Percentiles rank a stretch among this genome's conserved stretches.
These are phyloP conservation scores for Geotrichum phurueaensis DNA, from an alignment of 1,139 yeast genomes.

Conservation along the genomic window DNA sequence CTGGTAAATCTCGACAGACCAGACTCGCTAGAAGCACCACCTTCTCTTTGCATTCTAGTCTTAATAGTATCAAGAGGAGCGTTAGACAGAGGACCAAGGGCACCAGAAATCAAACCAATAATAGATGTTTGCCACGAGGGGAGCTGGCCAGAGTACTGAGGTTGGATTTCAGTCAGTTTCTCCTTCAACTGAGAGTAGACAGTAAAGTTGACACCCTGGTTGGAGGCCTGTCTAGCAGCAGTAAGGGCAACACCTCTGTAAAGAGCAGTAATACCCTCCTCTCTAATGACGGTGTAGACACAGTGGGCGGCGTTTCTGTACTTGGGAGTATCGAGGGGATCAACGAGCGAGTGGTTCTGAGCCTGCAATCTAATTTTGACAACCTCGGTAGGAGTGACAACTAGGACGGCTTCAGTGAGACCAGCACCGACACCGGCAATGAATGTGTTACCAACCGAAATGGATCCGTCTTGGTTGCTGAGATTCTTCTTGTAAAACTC, in stretches of 20 bases:
- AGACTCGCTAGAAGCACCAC: constrained; percentile 60
- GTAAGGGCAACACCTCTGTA: constrained; percentile 95
- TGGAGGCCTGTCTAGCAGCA: constrained; percentile 96
- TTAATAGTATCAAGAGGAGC: constrained; percentile 97
- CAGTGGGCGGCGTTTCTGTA: constrained; percentile 94
- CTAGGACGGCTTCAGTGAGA: constrained; percentile 87
- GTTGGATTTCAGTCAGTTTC: constrained; percentile 51
- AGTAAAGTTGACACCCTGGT: constrained; percentile 97
- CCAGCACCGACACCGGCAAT: constrained; percentile 97
- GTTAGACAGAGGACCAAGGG: constrained; percentile 94
- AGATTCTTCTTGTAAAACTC: constrained; percentile 76
- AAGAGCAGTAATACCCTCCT: constrained; percentile 84
- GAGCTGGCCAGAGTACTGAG: constrained; percentile 53
- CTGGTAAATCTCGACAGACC: constrained; percentile 71
- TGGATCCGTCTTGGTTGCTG: constrained; percentile 54
- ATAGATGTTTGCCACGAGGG: constrained; percentile 94
- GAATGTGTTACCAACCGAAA: constrained; percentile 64
- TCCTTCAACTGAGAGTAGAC: constrained; percentile 84
- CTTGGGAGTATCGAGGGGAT: constrained; percentile 73
- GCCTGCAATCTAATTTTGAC: constrained; percentile 95
- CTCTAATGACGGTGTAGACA: constrained; percentile 72
- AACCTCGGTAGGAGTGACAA: constrained; percentile 96
- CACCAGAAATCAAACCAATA: constrained; percentile 90
- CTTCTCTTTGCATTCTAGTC: constrained; percentile 91
- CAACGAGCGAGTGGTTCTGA: constrained; percentile 83